Conservation (phyloP, 768 basidiomycete species). For the Hericium coralloides region DNA sequence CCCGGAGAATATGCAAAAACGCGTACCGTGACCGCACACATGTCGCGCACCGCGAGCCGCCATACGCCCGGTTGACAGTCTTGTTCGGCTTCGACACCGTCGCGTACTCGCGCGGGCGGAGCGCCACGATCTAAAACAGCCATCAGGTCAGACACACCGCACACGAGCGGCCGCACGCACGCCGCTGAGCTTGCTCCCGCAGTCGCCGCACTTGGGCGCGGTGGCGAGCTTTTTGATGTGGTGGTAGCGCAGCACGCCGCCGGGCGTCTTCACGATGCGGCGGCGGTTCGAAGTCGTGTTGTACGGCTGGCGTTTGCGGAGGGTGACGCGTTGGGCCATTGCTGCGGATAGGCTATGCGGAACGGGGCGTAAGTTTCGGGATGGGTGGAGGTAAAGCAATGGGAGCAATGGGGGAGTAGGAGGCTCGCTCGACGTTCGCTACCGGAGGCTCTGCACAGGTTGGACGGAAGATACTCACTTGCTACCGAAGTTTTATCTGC, state of each 20-base stretch:
- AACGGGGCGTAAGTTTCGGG: neutral
- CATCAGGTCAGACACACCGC: neutral
- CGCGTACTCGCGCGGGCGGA: slow-evolving; percentile 93
- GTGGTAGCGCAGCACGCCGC: slow-evolving; percentile 97
- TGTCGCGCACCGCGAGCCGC: slow-evolving; percentile 92
- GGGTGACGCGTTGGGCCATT: slow-evolving; percentile 99
- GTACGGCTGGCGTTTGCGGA: slow-evolving; percentile 97
- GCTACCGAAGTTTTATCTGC: no score
- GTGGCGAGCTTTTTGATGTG: slow-evolving; percentile 92
- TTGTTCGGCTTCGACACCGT: slow-evolving; percentile 96
- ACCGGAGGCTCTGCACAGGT: no score
- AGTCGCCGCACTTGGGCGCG: slow-evolving; percentile 97
- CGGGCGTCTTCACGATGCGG: slow-evolving; percentile 95
- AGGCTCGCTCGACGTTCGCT: no score
- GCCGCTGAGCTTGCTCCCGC: slow-evolving; percentile 87
- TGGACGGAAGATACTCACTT: no score
- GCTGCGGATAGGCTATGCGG: neutral
- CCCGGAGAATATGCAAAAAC: slow-evolving; percentile 1
- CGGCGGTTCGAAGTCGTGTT: slow-evolving; percentile 96
- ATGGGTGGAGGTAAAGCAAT: no score
- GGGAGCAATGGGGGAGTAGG: no score
- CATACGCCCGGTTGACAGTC: slow-evolving; percentile 93
- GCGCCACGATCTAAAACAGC: slow-evolving; percentile 69
- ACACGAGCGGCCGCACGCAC: slow-evolving; percentile 40
- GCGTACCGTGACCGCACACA: slow-evolving; percentile 92